phyloP scores from a whole-genome alignment of 805 yeast genomes.

The Pichia nanzhaoensis region DNA sequence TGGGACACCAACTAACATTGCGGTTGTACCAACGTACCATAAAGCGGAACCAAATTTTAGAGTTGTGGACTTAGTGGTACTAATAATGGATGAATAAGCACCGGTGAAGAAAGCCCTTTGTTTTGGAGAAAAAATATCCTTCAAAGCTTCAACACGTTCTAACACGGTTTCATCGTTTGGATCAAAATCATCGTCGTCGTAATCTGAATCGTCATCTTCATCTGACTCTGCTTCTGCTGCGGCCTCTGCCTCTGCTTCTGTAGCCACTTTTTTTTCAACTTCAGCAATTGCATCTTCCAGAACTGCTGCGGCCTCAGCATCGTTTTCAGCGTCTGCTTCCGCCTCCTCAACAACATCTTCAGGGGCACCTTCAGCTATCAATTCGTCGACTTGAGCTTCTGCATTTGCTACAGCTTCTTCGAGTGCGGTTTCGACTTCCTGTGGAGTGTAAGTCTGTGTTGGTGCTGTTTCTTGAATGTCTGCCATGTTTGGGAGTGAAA shows the following conservation, averaged over 20 bases:
- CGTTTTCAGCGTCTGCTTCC: slow-evolving; percentile 26
- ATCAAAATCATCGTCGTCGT: slow-evolving; percentile 68
- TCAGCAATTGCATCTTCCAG: slow-evolving; percentile 33
- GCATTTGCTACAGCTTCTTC: slow-evolving; percentile 9
- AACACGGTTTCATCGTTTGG: slow-evolving; percentile 68
- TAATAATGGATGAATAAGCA: slow-evolving; percentile 27
- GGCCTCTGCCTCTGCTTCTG: slow-evolving; percentile 15
- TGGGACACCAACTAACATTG: slow-evolving; percentile 87
- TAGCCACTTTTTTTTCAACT: slow-evolving; percentile 23
- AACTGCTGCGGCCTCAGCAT: slow-evolving; percentile 20
- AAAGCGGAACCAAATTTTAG: slow-evolving; percentile 65
- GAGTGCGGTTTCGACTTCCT: slow-evolving; percentile 11
- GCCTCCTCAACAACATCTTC: slow-evolving; percentile 14
- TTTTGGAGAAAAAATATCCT: slow-evolving; percentile 84
- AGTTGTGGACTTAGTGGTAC: slow-evolving; percentile 41
- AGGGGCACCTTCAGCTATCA: slow-evolving; percentile 7
- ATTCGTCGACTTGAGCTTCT: slow-evolving; percentile 11
- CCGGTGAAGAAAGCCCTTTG: slow-evolving; percentile 50
- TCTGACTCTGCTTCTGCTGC: slow-evolving; percentile 32
- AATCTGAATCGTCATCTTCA: slow-evolving; percentile 43
- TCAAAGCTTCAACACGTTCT: slow-evolving; percentile 87
- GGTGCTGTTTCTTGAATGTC: slow-evolving; percentile 41
- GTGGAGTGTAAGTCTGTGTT: slow-evolving; percentile 9
- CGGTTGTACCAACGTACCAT: slow-evolving; percentile 82
- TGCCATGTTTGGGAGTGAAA: not conserved